phyloP scores from a whole-genome alignment of 495 filamentous ascomycete species.

The Daldinia childiae region DNA sequence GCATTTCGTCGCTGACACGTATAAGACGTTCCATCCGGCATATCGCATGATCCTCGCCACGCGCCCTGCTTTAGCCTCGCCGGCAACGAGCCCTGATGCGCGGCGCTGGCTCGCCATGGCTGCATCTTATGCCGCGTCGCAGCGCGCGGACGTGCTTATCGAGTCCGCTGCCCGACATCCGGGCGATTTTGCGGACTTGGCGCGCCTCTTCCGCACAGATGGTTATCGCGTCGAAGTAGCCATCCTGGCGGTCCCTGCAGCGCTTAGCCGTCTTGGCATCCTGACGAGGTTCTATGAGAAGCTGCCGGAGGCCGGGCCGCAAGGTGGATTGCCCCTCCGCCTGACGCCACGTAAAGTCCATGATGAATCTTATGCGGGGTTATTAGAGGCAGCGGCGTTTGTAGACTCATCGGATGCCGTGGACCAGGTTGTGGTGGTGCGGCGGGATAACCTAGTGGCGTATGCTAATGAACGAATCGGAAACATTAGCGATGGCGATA shows the following conservation, averaged over 20 bases:
- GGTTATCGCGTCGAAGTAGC: constrained; percentile 47
- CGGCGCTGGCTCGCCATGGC: constrained; percentile 50
- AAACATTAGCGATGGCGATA: not conserved
- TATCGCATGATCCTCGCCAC: constrained; percentile 36
- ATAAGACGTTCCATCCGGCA: constrained; percentile 55
- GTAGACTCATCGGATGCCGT: constrained; percentile 39
- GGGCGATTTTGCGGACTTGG: constrained; percentile 45
- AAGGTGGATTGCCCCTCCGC: constrained; percentile 42
- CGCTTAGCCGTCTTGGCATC: constrained; percentile 48
- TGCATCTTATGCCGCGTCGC: constrained; percentile 32
- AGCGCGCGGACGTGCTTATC: constrained; percentile 41
- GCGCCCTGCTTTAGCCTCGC: constrained; percentile 41
- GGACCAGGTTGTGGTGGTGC: constrained; percentile 44
- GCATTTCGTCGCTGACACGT: constrained; percentile 56
- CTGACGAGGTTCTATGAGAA: constrained; percentile 43
- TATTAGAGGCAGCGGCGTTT: constrained; percentile 43
- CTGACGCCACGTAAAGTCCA: constrained; percentile 52
- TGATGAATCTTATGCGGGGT: constrained; percentile 49
- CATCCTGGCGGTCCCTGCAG: constrained; percentile 47
- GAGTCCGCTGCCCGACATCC: constrained; percentile 51
- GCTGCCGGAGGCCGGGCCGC: constrained; percentile 42
- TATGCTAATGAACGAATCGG: constrained; percentile 37
- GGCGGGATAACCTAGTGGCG: constrained; percentile 36
- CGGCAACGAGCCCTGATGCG: constrained; percentile 43
- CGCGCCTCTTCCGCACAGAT: constrained; percentile 23